phyloP scores from a whole-genome alignment of 129 eudicot genomes.

The Chrysanthemum seticuspe region DNA sequence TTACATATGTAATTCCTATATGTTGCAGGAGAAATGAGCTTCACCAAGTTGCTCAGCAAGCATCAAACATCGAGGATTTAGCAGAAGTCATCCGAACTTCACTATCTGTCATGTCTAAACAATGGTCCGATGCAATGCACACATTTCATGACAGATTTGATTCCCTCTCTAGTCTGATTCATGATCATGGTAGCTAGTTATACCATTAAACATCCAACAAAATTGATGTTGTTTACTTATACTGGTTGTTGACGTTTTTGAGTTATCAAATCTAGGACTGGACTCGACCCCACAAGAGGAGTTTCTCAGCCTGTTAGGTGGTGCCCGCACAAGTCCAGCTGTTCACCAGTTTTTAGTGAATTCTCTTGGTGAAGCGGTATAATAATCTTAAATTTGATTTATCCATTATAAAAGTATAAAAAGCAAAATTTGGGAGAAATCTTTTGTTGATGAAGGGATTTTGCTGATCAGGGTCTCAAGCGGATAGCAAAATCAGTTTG shows the following conservation, averaged over 20 bases:
- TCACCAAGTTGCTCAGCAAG: constrained; percentile 97
- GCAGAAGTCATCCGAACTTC: constrained; percentile 81
- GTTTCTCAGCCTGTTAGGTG: constrained; percentile 91
- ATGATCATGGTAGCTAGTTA: constrained; percentile 66
- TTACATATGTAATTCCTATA: neutral
- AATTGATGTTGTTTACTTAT: neutral
- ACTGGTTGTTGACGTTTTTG: constrained; percentile 20
- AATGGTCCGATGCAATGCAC: constrained; percentile 93
- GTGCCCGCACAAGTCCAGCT: constrained; percentile 96
- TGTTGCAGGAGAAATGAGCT: constrained; percentile 78
- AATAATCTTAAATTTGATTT: constrained; percentile 19
- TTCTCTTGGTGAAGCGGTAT: constrained; percentile 95
- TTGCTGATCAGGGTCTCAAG: constrained; percentile 77
- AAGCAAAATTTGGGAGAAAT: neutral
- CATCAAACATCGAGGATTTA: constrained; percentile 87
- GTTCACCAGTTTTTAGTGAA: constrained; percentile 89
- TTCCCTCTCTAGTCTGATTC: constrained; percentile 66
- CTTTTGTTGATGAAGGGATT: constrained; percentile 18
- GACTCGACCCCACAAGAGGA: constrained; percentile 96
- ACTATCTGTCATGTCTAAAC: constrained; percentile 83
- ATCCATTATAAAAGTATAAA: constrained; percentile 7
- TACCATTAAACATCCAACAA: constrained; percentile 4
- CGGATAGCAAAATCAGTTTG: constrained; percentile 74
- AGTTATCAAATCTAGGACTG: constrained; percentile 51
- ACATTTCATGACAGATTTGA: constrained; percentile 79